phyloP scores from a whole-genome alignment of 352 stramenopile species.

The Thalassiosira allenii region DNA sequence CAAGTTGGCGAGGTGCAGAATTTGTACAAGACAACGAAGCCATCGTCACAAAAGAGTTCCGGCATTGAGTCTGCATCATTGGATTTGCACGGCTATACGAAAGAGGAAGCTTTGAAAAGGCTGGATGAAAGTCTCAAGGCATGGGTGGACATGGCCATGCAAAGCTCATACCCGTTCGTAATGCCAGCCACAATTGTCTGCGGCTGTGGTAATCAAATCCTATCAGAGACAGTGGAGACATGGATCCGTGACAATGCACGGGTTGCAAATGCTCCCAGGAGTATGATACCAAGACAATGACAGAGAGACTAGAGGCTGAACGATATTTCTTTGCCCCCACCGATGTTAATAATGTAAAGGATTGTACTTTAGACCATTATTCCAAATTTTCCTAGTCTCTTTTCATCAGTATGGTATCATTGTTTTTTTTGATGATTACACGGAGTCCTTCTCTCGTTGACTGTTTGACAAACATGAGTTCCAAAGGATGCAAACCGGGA shows the following conservation, averaged over 20 bases:
- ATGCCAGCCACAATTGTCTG: slow-evolving; percentile 22
- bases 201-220: slow-evolving; percentile 23
- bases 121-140: slow-evolving; percentile 7
- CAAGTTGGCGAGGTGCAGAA: slow-evolving; percentile 37
- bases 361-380: too few species aligned
- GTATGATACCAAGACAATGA: too few species aligned
- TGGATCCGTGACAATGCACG: slow-evolving; percentile 18
- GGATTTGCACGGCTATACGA: slow-evolving; percentile 27
- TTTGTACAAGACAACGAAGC: slow-evolving; percentile 52
- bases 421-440: too few species aligned
- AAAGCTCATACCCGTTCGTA: slow-evolving; percentile 21
- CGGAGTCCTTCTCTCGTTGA: too few species aligned
- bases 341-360: too few species aligned
- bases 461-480: too few species aligned
- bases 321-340: too few species aligned
- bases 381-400: too few species aligned
- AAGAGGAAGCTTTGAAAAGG: slow-evolving; percentile 11
- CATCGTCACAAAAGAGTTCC: neutral
- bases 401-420: too few species aligned
- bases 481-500: too few species aligned
- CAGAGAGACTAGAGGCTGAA: too few species aligned
- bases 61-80: neutral
- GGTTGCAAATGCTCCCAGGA: slow-evolving; percentile 29
- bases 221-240: slow-evolving; percentile 15
- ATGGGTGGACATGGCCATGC: slow-evolving; percentile 33